phyloP scores from a whole-genome alignment of 495 filamentous ascomycete genomes.

The Penicillium coffeae region DNA sequence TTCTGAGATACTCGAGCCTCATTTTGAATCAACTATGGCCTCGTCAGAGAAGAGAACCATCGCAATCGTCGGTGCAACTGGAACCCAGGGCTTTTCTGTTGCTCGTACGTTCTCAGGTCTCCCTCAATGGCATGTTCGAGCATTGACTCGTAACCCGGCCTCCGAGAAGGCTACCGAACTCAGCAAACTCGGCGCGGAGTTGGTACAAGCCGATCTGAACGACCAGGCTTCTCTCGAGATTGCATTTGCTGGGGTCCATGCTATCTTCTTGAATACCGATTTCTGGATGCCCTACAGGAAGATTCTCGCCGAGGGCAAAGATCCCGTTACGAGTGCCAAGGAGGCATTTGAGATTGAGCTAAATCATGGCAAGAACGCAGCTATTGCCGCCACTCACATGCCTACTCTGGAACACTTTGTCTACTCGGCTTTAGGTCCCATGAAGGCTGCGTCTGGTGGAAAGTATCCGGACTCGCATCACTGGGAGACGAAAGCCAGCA shows the following conservation, averaged over 20 bases:
- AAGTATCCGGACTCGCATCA: constrained; percentile 36
- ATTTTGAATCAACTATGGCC: no score
- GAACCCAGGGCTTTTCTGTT: constrained; percentile 50
- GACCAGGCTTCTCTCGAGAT: constrained; percentile 34
- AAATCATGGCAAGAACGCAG: constrained; percentile 45
- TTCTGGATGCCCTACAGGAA: constrained; percentile 37
- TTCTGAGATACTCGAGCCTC: no score
- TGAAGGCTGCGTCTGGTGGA: constrained; percentile 28
- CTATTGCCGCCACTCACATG: constrained; percentile 42
- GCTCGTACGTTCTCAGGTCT: constrained; percentile 32
- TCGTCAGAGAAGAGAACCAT: constrained; percentile 17
- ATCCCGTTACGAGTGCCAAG: constrained; percentile 25
- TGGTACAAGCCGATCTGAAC: constrained; percentile 45
- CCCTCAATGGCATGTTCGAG: constrained; percentile 38
- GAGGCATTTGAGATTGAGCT: constrained; percentile 47
- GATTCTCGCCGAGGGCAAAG: constrained; percentile 8
- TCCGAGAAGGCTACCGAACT: constrained; percentile 39
- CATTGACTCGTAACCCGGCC: constrained; percentile 37
- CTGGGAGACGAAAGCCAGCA: constrained; percentile 35
- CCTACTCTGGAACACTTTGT: constrained; percentile 46
- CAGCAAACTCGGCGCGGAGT: constrained; percentile 39
- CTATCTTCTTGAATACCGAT: constrained; percentile 53
- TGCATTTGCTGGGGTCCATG: constrained; percentile 46
- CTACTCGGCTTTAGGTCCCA: constrained; percentile 35
- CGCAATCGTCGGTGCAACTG: constrained; percentile 29